phyloP scores from a whole-genome alignment of 176 grass and related monocot genomes.

The Oryza glumipatula region DNA sequence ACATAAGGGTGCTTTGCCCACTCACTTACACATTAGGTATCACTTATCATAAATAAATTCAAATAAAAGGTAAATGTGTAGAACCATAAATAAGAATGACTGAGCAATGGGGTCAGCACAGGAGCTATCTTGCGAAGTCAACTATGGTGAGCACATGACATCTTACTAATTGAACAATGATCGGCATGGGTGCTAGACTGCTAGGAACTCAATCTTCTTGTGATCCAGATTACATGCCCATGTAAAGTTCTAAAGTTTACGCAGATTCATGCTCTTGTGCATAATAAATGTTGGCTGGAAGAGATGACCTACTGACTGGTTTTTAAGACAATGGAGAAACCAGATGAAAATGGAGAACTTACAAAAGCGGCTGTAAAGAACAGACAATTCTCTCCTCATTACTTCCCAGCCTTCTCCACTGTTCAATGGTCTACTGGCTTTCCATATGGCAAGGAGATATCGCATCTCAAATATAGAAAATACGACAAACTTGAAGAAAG shows the following conservation, averaged over 20 bases:
- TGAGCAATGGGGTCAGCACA: background rate
- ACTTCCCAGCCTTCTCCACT: slow-evolving; percentile 93
- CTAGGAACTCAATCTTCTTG: background rate
- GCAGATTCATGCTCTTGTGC: slow-evolving; percentile 1
- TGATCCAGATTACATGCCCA: slow-evolving; percentile 3
- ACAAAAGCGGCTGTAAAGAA: slow-evolving; percentile 99
- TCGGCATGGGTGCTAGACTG: background rate
- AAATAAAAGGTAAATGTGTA: slow-evolving; percentile 5
- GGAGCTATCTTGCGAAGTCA: too few species aligned
- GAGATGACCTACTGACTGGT: slow-evolving; percentile 5
- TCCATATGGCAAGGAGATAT: slow-evolving; percentile 99
- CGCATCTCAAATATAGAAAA: slow-evolving; percentile 99
- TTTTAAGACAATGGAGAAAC: slow-evolving; percentile 31
- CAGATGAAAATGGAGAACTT: slow-evolving; percentile 59
- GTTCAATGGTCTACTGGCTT: slow-evolving; percentile 86
- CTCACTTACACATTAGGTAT: background rate
- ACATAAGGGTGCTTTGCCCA: background rate
- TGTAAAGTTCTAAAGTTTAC: slow-evolving; percentile 11
- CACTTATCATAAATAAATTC: slow-evolving; percentile 2
- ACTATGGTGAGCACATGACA: background rate
- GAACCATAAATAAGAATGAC: background rate
- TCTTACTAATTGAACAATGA: background rate
- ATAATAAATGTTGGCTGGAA: background rate
- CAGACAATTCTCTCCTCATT: slow-evolving; percentile 93
- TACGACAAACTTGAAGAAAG: slow-evolving; percentile 98